Percentiles rank a stretch among this genome's conserved stretches.
These are phyloP conservation scores for Nyssa sinensis DNA, from an alignment of 148 eudicot genomes.

Conservation along the genomic window DNA sequence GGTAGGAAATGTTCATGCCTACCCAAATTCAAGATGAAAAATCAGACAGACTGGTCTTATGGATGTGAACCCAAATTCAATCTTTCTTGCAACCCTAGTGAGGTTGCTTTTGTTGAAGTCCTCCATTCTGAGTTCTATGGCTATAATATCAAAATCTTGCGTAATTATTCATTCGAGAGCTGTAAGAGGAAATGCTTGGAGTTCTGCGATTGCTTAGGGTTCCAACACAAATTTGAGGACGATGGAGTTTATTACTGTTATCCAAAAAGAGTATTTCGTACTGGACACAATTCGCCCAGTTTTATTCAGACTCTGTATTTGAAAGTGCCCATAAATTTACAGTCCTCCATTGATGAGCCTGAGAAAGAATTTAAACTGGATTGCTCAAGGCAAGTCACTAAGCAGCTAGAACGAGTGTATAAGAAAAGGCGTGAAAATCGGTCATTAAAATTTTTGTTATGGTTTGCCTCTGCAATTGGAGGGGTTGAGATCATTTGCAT, in stretches of 20 bases:
- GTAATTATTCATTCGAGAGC: constrained; percentile 3
- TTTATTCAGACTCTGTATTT: constrained; percentile 12
- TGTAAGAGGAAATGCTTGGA: constrained; percentile 13
- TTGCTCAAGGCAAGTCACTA: constrained; percentile 6
- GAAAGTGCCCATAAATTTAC: constrained; percentile 17
- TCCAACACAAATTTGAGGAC: neutral
- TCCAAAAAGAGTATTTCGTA: constrained; percentile 11
- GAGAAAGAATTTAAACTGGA: neutral
- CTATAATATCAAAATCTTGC: neutral
- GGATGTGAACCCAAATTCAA: constrained; percentile 26
- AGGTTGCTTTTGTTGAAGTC: constrained; percentile 11
- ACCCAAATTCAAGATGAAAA: constrained; percentile 17
- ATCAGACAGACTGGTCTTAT: neutral
- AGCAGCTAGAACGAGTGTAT: constrained; percentile 8
- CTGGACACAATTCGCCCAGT: constrained; percentile 10
- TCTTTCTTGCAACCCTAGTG: neutral
- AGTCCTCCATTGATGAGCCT: neutral
- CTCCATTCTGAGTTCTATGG: constrained; percentile 13
- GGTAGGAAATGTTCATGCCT: constrained; percentile 24
- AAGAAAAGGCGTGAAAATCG: neutral
- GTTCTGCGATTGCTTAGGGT: constrained; percentile 12
- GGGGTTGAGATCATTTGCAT: constrained; percentile 17
- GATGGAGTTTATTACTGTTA: constrained; percentile 3
- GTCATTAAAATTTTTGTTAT: constrained; percentile 11
- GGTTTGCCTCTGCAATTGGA: constrained; percentile 31